Evolutionary conservation across 495 filamentous ascomycete species (phyloP).

Genomic region (Corynascus novoguineensis): DNA sequence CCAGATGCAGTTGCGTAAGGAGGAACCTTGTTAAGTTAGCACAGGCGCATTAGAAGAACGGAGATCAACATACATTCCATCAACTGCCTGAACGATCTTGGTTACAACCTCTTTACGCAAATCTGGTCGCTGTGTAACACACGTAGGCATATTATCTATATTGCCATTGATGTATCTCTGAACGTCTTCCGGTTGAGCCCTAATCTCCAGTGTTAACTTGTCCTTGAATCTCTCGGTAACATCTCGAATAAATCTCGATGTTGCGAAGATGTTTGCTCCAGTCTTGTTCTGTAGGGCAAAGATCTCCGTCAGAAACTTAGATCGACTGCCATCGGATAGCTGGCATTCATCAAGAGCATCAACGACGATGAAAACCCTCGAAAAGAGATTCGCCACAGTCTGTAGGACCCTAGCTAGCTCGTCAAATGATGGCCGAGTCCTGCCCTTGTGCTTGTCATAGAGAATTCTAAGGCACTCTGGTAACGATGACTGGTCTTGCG

Average conservation of each 20-base stretch:
- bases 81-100: slow-evolving; percentile 38
- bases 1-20: too few relatives aligned
- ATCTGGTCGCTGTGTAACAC: slow-evolving; percentile 13
- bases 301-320: slow-evolving; percentile 6
- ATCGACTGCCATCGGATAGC: not conserved
- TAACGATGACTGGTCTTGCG: slow-evolving; percentile 9
- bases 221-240: not conserved
- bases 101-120: slow-evolving; percentile 31
- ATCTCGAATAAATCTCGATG: slow-evolving; percentile 43
- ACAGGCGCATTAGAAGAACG: too few relatives aligned
- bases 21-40: too few relatives aligned
- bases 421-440: slow-evolving; percentile 23
- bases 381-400: slow-evolving; percentile 20
- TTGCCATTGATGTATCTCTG: slow-evolving; percentile 29
- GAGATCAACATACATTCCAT: too few relatives aligned
- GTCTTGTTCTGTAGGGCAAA: slow-evolving; percentile 24
- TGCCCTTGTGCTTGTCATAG: slow-evolving; percentile 16
- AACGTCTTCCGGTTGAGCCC: slow-evolving; percentile 35
- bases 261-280: slow-evolving; percentile 34
- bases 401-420: slow-evolving; percentile 26
- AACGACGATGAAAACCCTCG: slow-evolving; percentile 36
- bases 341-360: slow-evolving; percentile 48
- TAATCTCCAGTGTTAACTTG: slow-evolving; percentile 29
- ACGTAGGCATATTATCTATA: slow-evolving; percentile 21
- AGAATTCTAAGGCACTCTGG: slow-evolving; percentile 24